Percentiles rank a stretch among this genome's conserved stretches.
phyloP scores from a whole-genome alignment of 2,329 filamentous ascomycete genomes.

The Fragosphaeria purpurea region DNA sequence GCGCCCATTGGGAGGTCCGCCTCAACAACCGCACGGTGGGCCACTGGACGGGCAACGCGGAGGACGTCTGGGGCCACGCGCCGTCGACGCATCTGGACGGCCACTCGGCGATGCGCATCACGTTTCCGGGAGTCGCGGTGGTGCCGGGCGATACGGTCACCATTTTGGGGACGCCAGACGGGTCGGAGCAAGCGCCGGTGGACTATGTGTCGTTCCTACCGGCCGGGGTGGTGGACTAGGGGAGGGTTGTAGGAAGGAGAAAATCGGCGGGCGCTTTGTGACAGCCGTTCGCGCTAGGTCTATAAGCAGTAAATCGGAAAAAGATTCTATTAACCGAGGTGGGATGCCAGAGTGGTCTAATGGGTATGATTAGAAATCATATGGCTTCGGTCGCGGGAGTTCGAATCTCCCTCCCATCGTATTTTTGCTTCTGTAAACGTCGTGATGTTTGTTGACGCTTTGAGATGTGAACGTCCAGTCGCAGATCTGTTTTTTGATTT shows the following conservation, averaged over 20 bases:
- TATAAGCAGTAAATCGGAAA: too few species aligned
- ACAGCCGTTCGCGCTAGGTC: too few species aligned
- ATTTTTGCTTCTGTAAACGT: background rate
- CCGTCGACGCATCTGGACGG: constrained; percentile 51
- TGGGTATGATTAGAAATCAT: constrained; percentile 15
- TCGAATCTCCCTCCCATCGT: constrained; percentile 12
- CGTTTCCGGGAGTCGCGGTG: constrained; percentile 41
- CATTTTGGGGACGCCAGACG: constrained; percentile 48
- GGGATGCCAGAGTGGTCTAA: constrained; percentile 14
- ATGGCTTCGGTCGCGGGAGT: constrained; percentile 12
- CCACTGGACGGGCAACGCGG: constrained; percentile 49
- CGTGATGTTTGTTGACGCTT: background rate
- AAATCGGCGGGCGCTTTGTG: too few species aligned
- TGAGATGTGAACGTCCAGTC: too few species aligned
- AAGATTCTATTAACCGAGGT: background rate
- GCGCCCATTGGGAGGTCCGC: constrained; percentile 43
- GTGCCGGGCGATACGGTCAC: constrained; percentile 40
- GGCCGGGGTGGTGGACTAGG: constrained; percentile 1
- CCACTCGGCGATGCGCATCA: constrained; percentile 53
- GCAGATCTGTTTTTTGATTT: background rate
- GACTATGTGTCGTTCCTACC: constrained; percentile 39
- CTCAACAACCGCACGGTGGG: constrained; percentile 44
- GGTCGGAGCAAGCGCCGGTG: constrained; percentile 52
- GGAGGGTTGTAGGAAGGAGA: too few species aligned
- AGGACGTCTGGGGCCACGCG: constrained; percentile 48